Conservation (phyloP, 2,329 filamentous ascomycete species). For the Metarhizium rileyi region DNA sequence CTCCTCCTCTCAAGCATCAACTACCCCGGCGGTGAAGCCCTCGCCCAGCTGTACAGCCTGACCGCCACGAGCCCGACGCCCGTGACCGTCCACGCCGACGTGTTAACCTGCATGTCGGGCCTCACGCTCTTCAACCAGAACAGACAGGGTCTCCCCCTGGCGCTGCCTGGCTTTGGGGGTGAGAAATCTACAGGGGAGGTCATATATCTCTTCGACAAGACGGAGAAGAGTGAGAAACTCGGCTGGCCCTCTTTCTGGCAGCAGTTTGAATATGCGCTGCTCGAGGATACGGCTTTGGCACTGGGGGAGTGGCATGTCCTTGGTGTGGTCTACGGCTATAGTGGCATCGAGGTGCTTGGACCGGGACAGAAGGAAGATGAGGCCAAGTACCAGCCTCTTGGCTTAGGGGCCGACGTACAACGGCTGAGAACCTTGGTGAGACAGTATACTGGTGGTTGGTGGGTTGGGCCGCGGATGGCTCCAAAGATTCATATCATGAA, state of each 20-base stretch:
- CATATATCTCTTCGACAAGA: constrained; percentile 48
- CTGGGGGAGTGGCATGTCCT: constrained; percentile 46
- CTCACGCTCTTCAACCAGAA: constrained; percentile 56
- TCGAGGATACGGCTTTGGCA: constrained; percentile 39
- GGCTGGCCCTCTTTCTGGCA: constrained; percentile 47
- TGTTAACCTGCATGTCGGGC: constrained; percentile 61
- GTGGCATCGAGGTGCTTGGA: constrained; percentile 46
- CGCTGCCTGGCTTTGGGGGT: constrained; percentile 11
- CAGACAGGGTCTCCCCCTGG: constrained; percentile 25
- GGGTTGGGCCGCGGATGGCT: constrained; percentile 53
- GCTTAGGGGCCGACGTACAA: constrained; percentile 32
- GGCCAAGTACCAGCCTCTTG: constrained; percentile 26
- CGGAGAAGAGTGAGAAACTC: constrained; percentile 40
- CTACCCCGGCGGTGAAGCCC: constrained; percentile 82
- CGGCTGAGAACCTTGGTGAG: constrained; percentile 32
- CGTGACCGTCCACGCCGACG: constrained; percentile 50
- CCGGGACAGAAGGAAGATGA: constrained; percentile 25
- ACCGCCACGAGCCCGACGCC: constrained; percentile 12
- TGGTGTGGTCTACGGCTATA: constrained; percentile 47
- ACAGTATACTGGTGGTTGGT: constrained; percentile 48
- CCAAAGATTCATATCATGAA: constrained; percentile 43
- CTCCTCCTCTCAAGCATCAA: constrained; percentile 78
- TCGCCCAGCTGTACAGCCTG: constrained; percentile 41
- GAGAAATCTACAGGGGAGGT: constrained; percentile 11
- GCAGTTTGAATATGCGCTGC: constrained; percentile 53